Evolutionary conservation across 257 asterid genomes (phyloP), one percentile per base, ranked within the genome.

Genomic region (Ehretia macrophylla): DNA sequence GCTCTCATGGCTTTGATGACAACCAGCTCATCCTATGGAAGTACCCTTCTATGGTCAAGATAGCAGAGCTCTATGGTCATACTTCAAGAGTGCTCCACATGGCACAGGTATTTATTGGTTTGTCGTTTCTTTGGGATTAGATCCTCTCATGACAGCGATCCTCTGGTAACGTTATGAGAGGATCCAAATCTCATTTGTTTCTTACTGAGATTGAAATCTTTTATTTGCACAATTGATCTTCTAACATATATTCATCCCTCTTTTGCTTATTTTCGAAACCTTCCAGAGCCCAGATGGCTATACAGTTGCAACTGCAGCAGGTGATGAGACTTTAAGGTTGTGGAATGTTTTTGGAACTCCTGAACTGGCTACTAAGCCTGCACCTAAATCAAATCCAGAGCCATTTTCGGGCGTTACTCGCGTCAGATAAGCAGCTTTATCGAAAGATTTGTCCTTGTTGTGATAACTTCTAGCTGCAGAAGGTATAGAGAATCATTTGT

Each of bases 21-120:
- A 56, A 82, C 17, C 82, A 79, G 71, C 83, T 77, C 55, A 61
- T 70, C 14, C 83, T 82, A 11, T 79, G 88, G 88, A 82, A 74
- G 60, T 79, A 82, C 46, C 85, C 89, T 4, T 77, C 86, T 5
- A 77, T 79, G 86, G 75, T 64, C 38, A 79, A 58, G 82, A 72
- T 79, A 14, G 70, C 80, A 3, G 81, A 79, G 72, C 85, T 82
- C 19, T 14, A 23, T 52, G 83, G 79, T 14, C 88, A 79, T 61
- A 68, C 66, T 0, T 72, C 81, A 23, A 56, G 73, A 55, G 80
- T 78, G 44, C 66, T 78, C 11, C 56, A 66, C 58, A 66, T 69
- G 79, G 69, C 74, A 54, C 70, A 73, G 79, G 78, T 71, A 68
- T 27, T 6, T 27, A 27, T 27, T 27, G 35, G 35, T 27, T 3